Percentiles rank a stretch among this genome's conserved stretches.
These are phyloP conservation scores for Exophiala lecanii-corni DNA, from an alignment of 2,329 filamentous ascomycete genomes.

Conservation along the genomic window DNA sequence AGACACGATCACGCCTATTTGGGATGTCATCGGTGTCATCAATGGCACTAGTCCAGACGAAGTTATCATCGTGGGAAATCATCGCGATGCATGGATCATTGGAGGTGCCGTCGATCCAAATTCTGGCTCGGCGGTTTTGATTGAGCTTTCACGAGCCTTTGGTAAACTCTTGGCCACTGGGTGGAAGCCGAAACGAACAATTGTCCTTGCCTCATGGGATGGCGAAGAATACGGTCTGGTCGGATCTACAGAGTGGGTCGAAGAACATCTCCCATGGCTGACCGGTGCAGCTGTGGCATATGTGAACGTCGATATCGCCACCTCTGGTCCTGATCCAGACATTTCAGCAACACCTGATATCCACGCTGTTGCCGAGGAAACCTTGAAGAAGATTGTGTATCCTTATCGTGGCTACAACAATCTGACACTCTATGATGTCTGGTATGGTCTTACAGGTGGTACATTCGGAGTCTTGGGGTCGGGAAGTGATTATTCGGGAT, in stretches of 20 bases:
- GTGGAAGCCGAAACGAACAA: slow-evolving; percentile 50
- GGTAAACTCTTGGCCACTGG: slow-evolving; percentile 44
- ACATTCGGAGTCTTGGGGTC: slow-evolving; percentile 41
- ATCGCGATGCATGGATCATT: slow-evolving; percentile 52
- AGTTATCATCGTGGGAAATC: slow-evolving; percentile 49
- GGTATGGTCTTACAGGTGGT: slow-evolving; percentile 33
- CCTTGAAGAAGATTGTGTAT: slow-evolving; percentile 41
- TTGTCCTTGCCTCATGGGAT: slow-evolving; percentile 38
- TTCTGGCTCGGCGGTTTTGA: slow-evolving; percentile 46
- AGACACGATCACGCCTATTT: slow-evolving; percentile 27
- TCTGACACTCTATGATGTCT: slow-evolving; percentile 44
- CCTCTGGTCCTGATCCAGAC: slow-evolving; percentile 40
- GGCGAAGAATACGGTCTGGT: slow-evolving; percentile 37
- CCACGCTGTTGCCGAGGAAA: slow-evolving; percentile 32
- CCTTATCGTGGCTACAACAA: slow-evolving; percentile 35
- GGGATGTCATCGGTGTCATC: slow-evolving; percentile 29
- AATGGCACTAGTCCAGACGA: slow-evolving; percentile 32
- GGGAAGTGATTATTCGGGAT: slow-evolving; percentile 46
- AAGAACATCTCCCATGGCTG: slow-evolving; percentile 44
- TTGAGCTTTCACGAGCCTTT: slow-evolving; percentile 49
- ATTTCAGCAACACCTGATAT: slow-evolving; percentile 39
- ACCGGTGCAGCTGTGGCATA: slow-evolving; percentile 43
- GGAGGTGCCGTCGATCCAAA: slow-evolving; percentile 52
- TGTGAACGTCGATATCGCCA: slow-evolving; percentile 49
- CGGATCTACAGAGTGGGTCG: slow-evolving; percentile 46